Conservation (phyloP, 1,284 basidiomycete genomes). For the Rhizoctonia solani region DNA sequence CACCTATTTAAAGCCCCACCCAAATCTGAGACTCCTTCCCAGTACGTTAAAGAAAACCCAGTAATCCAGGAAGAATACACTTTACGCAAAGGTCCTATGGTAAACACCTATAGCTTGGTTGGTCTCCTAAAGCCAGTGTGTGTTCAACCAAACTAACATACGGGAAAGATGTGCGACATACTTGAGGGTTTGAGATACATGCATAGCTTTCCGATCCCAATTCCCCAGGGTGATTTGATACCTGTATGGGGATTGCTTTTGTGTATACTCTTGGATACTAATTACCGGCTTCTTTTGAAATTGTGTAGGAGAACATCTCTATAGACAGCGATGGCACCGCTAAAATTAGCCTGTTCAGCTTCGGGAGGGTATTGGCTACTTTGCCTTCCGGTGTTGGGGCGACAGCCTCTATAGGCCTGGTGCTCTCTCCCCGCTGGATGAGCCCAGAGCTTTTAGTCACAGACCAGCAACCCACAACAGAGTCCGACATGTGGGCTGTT, state of each 20-base stretch:
- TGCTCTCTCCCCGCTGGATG: conserved; percentile 29
- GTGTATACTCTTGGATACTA: neutral
- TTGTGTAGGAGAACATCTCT: conserved; percentile 21
- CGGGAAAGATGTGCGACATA: conserved; percentile 16
- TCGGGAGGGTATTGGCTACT: conserved; percentile 10
- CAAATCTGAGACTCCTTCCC: neutral
- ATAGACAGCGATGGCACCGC: neutral
- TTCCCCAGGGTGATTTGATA: conserved; percentile 27
- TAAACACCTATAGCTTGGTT: conserved; percentile 30
- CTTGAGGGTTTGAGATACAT: conserved; percentile 18
- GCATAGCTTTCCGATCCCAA: conserved; percentile 16
- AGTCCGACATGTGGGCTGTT: conserved; percentile 33
- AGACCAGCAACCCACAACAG: conserved; percentile 2
- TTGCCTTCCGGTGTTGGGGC: neutral
- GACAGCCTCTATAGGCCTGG: neutral
- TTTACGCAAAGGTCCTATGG: neutral
- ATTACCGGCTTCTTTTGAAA: neutral
- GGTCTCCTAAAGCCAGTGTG: neutral
- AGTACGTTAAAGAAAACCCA: neutral
- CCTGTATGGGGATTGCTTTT: neutral
- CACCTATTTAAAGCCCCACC: neutral
- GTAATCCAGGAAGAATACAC: neutral
- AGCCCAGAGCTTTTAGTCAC: conserved; percentile 18
- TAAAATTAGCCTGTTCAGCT: conserved; percentile 23
- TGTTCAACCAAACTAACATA: neutral